Evolutionary conservation across 2,329 filamentous ascomycete species (phyloP), one percentile per base, ranked within the genome.

Genomic region (Phyllosticta citrichinensis): DNA sequence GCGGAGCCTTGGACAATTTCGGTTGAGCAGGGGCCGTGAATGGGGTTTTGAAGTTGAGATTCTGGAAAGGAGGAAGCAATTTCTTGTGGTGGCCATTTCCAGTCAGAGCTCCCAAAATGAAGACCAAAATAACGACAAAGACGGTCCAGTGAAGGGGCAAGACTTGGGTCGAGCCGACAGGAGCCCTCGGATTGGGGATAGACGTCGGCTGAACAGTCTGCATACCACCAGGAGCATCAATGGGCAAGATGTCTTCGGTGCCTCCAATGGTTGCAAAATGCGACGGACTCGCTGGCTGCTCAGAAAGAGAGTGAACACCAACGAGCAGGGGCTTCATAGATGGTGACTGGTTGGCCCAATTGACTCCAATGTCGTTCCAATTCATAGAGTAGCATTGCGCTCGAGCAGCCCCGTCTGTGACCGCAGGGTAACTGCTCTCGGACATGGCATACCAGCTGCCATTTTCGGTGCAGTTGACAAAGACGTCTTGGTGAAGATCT

Each of bases 361-460:
- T 65, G 24, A 58, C 24, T 24, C 68, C 55, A 22, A 68, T 51
- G 17, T 66, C 66, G 47, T 68, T 56, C 66, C 63, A 66, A n/a
- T 66, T 64, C 9, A 63, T 65, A 22, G 79, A 77, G 65, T 85
- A 84, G 68, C 80, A 84, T 58, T 79, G 74, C 9, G 85, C 84
- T 64, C 77, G 75, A 24, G 79, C 76, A 4, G 84, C 85, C 51
- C 81, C 86, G 58, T 90, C 84, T 22, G 92, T 87, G 27, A 96
- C 90, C 10, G 93, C 81, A 3, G 94, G 94, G 67, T 97, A 97
- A 9, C 85, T 85, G 51, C 80, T 81, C 62, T 95, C 93, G 1
- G 93, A 97, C 75, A 97, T 82, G 33, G 92, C 94, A 73, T 93
- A 99, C 91, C 93, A 97, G 63, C 89, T 88, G 30, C 92, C 93